Evolutionary conservation across 2,329 filamentous ascomycete genomes (phyloP).

Genomic region (Colletotrichum filicis): DNA sequence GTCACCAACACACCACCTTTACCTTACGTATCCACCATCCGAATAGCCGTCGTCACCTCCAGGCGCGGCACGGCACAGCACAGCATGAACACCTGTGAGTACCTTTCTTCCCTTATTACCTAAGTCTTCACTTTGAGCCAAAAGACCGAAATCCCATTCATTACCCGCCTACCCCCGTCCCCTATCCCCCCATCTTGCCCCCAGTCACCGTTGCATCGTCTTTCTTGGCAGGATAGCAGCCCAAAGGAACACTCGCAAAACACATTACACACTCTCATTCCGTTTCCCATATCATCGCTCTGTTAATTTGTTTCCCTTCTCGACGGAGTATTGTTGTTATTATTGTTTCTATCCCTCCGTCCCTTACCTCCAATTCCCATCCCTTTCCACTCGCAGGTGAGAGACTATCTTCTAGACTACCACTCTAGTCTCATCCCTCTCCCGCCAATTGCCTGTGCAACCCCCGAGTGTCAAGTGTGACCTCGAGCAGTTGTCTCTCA

Average conservation of each 20-base stretch:
- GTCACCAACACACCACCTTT: no score
- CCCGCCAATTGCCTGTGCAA: constrained; percentile 11
- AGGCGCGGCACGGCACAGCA: background rate
- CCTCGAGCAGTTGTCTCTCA: background rate
- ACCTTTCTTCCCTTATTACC: background rate
- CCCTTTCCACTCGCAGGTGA: background rate
- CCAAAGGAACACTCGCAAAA: background rate
- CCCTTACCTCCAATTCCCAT: background rate
- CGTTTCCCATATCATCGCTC: constrained; percentile 3
- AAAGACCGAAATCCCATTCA: background rate
- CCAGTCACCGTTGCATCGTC: constrained; percentile 5
- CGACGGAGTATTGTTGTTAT: no score
- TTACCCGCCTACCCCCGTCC: constrained; percentile 10
- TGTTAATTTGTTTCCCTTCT: background rate
- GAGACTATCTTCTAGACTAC: background rate
- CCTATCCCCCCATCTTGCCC: background rate
- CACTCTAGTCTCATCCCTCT: background rate
- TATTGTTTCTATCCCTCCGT: background rate
- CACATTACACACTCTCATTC: background rate
- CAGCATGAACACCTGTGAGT: constrained; percentile 34
- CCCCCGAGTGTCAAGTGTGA: background rate
- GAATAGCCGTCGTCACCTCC: constrained; percentile 1
- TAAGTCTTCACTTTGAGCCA: background rate
- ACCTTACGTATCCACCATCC: background rate
- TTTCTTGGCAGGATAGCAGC: background rate